Conservation (phyloP, 2,329 filamentous ascomycete genomes). For the Orbilia ellipsospora region DNA sequence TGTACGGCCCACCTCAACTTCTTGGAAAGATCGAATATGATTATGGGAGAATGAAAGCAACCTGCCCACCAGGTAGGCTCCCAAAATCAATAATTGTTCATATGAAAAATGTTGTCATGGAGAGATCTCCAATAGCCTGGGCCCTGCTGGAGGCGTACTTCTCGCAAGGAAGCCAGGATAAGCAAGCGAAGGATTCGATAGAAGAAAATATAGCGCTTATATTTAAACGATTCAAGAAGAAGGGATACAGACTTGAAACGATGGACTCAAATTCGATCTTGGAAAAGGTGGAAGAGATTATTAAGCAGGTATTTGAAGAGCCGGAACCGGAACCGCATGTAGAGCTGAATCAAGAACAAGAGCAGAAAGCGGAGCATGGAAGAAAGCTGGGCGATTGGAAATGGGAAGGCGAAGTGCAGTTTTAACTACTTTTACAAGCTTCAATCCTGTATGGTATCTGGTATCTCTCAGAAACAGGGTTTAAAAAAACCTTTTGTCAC, state of each 20-base stretch:
- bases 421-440: too few relatives aligned
- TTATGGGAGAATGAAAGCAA: too few relatives aligned
- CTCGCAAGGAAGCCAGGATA: neutral
- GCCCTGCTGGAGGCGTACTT: slow-evolving; percentile 10
- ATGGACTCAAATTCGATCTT: too few relatives aligned
- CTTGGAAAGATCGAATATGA: too few relatives aligned
- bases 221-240: slow-evolving; percentile 1
- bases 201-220: slow-evolving; percentile 23
- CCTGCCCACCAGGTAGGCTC: neutral
- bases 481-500: too few relatives aligned
- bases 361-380: neutral
- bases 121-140: slow-evolving; percentile 17
- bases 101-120: neutral
- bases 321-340: neutral
- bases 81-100: neutral
- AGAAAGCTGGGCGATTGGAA: too few relatives aligned
- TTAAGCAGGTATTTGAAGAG: neutral
- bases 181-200: neutral
- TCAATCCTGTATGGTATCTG: too few relatives aligned
- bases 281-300: neutral
- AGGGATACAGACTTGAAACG: neutral
- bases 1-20: neutral
- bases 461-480: too few relatives aligned
- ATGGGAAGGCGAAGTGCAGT: neutral
- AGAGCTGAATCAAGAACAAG: neutral